Conservation (phyloP, 176 grass and related monocot species). For the Carex parvula region DNA sequence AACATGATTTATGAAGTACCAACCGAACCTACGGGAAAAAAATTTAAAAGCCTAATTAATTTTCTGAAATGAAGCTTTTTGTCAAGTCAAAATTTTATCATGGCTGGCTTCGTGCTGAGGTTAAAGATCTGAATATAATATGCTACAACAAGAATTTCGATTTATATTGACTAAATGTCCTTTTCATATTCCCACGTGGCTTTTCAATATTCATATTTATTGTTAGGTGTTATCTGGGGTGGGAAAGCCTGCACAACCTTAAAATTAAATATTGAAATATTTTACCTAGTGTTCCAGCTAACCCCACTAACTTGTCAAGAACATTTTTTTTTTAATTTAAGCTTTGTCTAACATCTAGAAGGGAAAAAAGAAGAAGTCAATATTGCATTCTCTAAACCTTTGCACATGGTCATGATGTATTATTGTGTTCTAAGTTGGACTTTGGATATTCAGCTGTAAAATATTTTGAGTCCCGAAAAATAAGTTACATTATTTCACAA, state of each 20-base stretch:
- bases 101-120: not conserved
- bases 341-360: constrained; percentile 17
- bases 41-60: not conserved
- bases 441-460: not conserved
- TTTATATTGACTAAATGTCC: not conserved
- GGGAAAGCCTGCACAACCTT: not conserved
- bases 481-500: not conserved
- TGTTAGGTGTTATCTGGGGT: not conserved
- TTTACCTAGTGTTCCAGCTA: not conserved
- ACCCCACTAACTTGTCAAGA: constrained; percentile 4
- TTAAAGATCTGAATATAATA: not conserved
- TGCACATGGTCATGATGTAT: not conserved
- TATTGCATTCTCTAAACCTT: not conserved
- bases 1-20: not conserved
- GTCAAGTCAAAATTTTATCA: not conserved
- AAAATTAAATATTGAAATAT: not conserved
- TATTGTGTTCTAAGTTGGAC: not conserved
- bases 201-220: not conserved
- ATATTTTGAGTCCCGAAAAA: not conserved
- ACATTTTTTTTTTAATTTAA: not conserved
- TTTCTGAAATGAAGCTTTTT: not conserved
- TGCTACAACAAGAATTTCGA: not conserved
- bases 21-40: not conserved
- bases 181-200: not conserved
- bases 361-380: constrained; percentile 6